Evolutionary conservation across 140 eudicot species (phyloP), one percentile per base, ranked within the genome.

Genomic region (Ambrosia hybrid): DNA sequence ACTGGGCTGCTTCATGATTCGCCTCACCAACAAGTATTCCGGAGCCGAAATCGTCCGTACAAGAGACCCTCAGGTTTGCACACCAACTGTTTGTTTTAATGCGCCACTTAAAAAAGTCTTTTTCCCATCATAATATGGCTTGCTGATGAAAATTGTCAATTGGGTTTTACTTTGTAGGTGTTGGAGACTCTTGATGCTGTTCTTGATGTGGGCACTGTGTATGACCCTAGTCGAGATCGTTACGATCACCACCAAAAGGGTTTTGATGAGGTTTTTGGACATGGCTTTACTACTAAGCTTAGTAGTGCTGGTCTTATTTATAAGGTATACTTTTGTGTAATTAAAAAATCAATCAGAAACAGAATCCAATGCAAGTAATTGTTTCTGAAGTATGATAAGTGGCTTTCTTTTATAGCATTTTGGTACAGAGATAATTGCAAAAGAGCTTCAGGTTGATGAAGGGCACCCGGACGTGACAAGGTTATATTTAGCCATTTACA

Each of bases 271-370:
- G 90, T 86, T 74, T 95, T 95, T 83, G 99, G 99, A 4, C 85
- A 91, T 75, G 99, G 97, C 38, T 95, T 91, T 46, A 76, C 53
- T 65, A 95, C 99, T 62, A 95, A 95, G 78, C 97, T 95, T 65
- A 95, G 99, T 52, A 95, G 99, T 75, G 99, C 99, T 72, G 99
- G 99, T 55, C 95, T 95, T 76, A 82, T 95, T 61, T 95, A 95
- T 70, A 95, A 95, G 99, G 99, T 93, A 74, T 43, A 7, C 39
- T 52, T 70, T 70, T 9, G 37, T 21, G 17, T 70, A 70, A 6
- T 36, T 9, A n/a, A n/a, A n/a, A n/a, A 4, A 10, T 16, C 0
- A 70, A 55, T 4, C 6, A 14, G 64, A 34, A 67, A 3, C 14
- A 30, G 48, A 30, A 13, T 51, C 51, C 5, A 17, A 21, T 53